A percentile compares a stretch with the other conserved stretches of the same genome.
phyloP scores from a whole-genome alignment of 257 asterid genomes.

The Pogostemon cablin region DNA sequence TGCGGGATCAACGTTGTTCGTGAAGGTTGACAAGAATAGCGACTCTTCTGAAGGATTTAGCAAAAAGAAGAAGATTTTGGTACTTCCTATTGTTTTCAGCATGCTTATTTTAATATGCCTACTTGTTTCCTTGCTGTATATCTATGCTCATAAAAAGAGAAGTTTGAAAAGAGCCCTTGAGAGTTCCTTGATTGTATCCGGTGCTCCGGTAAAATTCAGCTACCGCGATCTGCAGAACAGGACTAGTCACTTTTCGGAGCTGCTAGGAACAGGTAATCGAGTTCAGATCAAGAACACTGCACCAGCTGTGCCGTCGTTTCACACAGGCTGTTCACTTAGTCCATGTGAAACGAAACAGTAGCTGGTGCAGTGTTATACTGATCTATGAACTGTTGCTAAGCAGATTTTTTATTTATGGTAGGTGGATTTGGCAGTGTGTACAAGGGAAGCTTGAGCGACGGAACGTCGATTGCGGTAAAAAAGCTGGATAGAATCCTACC shows the following conservation, averaged over 20 bases:
- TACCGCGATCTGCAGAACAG: conserved; percentile 67
- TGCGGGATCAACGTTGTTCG: conserved; percentile 76
- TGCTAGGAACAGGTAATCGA: conserved; percentile 80
- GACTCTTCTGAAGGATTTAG: conserved; percentile 38
- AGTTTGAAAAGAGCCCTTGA: conserved; percentile 62
- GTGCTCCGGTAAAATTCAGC: conserved; percentile 71
- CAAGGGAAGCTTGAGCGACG: conserved; percentile 76
- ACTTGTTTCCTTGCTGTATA: conserved; percentile 58
- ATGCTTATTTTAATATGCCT: conserved; percentile 58
- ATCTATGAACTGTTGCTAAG: background rate
- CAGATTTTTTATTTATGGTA: conserved; percentile 31
- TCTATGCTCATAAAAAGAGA: conserved; percentile 54
- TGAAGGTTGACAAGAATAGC: conserved; percentile 52
- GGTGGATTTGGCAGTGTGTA: conserved; percentile 95
- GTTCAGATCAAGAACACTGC: background rate
- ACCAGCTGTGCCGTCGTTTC: background rate
- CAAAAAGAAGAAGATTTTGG: conserved; percentile 54
- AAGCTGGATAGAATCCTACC: conserved; percentile 83
- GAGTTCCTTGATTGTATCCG: conserved; percentile 62
- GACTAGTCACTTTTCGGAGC: conserved; percentile 63
- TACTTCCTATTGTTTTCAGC: conserved; percentile 81
- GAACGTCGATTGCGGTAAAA: conserved; percentile 79
- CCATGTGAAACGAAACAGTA: background rate
- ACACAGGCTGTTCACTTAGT: too few species aligned
- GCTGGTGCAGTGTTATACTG: background rate